Base-by-base conservation (phyloP, 2,329 filamentous ascomycete genomes). In the Gliomastix tumulicola region DNA sequence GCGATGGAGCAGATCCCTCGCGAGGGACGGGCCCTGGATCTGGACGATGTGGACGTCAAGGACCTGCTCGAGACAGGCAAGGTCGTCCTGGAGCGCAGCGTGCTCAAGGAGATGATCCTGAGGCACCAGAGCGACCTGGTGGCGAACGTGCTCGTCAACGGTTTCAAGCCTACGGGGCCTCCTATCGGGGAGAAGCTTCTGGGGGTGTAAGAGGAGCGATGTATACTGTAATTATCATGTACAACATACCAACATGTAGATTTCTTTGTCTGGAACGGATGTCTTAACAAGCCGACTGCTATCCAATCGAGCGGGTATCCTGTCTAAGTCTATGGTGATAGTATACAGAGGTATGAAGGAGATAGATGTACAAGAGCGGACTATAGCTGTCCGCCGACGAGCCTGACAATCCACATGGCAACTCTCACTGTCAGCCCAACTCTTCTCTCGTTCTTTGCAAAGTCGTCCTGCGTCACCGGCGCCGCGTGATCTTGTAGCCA, bases 11-110 rank as follows among this genome's bases (percentile, higher is more conserved):
- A 75, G 41, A 62, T 82, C 43, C 75, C 73, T 8, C 66, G 75
- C 51, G 74, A 88, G 43, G 87, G 84, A 16, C 75, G 79, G 38
- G 82, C 82, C 8, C 66, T 88, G 48, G 73, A 76, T 39, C 68
- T 82, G 41, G 66, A 73, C n/a, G 84, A 94, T 44, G 87, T 98
- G 23, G 92, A 97, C 62, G 88, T 98, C 44, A 98, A 97, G 74
- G 86, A 97, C 58, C 62, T 98, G 45, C 65, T 98, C 47, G 86
- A 92, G 66, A 80, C 82, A 37, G 84, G 85, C 37, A 79, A 88
- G 51, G 68, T 98, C 42, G 80, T 98, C 41, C 79, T 98, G 51
- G 92, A 98, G 74, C 78, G 84, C 57, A 65, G 68, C 30, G 90
- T 90, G 23, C 69, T 98, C 53, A 74, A 81, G 58, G 72, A 76